Conservation (phyloP, 73 alveolate species). For the Blepharisma stoltei region DNA sequence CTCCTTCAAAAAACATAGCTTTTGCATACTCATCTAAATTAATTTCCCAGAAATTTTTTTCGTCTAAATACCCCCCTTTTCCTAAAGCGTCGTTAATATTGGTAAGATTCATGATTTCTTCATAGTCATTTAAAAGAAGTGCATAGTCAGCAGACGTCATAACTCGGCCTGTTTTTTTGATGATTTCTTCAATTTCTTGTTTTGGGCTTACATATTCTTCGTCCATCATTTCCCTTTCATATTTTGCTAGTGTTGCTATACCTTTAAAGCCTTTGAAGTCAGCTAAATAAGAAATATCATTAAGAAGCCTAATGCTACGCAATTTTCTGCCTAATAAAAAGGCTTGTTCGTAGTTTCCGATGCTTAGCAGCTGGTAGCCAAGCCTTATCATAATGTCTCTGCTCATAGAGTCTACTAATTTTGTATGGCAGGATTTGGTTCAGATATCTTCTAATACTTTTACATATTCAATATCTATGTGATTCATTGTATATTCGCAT, state of each 20-base stretch:
- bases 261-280: slow-evolving; percentile 29
- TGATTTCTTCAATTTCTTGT: neutral
- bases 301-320: neutral
- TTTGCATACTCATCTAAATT: slow-evolving; percentile 61
- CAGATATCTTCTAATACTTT: slow-evolving; percentile 17
- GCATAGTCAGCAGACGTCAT: slow-evolving; percentile 16
- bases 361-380: neutral
- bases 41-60: slow-evolving; percentile 63
- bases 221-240: slow-evolving; percentile 24
- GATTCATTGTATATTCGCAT: neutral
- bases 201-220: slow-evolving; percentile 5
- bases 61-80: slow-evolving; percentile 20
- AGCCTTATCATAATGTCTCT: neutral
- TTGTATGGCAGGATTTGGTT: neutral
- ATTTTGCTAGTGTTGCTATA: slow-evolving; percentile 27
- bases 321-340: slow-evolving; percentile 23
- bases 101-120: slow-evolving; percentile 22
- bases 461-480: neutral
- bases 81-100: slow-evolving; percentile 23
- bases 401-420: neutral
- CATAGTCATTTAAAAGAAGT: slow-evolving; percentile 21
- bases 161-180: slow-evolving; percentile 16
- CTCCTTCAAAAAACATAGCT: slow-evolving; percentile 58
- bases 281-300: slow-evolving; percentile 29
- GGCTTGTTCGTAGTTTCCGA: slow-evolving; percentile 18